Conservation (phyloP, 495 filamentous ascomycete genomes). For the Immersiella caudata region DNA sequence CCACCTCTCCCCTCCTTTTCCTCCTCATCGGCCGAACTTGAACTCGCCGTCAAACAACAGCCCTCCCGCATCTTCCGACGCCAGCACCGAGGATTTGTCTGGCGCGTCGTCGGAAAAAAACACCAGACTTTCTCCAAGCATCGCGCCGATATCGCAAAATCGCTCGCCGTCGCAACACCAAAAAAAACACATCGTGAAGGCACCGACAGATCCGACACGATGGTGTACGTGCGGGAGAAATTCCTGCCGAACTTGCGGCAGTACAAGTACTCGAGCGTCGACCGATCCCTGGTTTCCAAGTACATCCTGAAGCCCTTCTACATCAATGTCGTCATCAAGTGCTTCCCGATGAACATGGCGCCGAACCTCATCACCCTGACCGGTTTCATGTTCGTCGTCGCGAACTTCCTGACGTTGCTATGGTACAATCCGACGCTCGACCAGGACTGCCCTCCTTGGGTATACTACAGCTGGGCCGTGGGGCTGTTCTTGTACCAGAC, state of each 20-base stretch:
- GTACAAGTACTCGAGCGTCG: constrained; percentile 91
- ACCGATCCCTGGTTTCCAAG: constrained; percentile 83
- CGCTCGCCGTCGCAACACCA: constrained; percentile 4
- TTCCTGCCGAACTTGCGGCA: constrained; percentile 82
- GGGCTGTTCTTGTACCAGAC: constrained; percentile 97
- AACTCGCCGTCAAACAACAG: background rate
- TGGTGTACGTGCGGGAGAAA: constrained; percentile 89
- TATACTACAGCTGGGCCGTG: constrained; percentile 87
- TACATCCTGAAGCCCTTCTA: constrained; percentile 98
- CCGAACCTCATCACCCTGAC: constrained; percentile 81
- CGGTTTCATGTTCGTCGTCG: constrained; percentile 87
- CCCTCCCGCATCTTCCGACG: background rate
- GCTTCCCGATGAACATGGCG: constrained; percentile 96
- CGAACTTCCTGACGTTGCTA: constrained; percentile 89
- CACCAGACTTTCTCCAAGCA: background rate
- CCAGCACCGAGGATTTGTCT: background rate
- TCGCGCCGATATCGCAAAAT: constrained; percentile 4
- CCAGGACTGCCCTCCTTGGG: constrained; percentile 90
- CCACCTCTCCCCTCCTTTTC: constrained; percentile 3
- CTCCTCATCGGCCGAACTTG: background rate
- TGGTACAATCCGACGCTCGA: constrained; percentile 97
- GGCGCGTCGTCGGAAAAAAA: background rate
- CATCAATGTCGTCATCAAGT: constrained; percentile 87
- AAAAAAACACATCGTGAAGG: background rate
- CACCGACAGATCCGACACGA: constrained; percentile 35